A percentile compares a stretch with the other conserved stretches of the same genome.
Evolutionary conservation across 2,329 filamentous ascomycete genomes (phyloP).

Genomic region (Periconia sp.): DNA sequence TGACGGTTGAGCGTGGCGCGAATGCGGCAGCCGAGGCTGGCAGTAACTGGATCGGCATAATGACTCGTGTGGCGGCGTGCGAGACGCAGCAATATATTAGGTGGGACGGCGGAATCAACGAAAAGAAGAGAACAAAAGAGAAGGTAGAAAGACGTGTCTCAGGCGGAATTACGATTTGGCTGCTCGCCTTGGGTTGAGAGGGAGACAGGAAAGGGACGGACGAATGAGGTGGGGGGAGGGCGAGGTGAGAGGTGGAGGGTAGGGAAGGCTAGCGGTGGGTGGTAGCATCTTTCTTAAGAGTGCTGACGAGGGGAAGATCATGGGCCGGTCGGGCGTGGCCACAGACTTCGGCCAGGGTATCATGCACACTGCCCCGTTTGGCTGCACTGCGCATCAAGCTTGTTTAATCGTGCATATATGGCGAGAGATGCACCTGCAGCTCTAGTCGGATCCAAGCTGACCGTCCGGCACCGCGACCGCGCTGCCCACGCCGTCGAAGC

Average conservation of each 20-base stretch:
- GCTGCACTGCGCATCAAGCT: constrained; percentile 45
- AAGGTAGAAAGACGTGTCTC: constrained; percentile 40
- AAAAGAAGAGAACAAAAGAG: constrained; percentile 43
- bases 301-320: constrained; percentile 39
- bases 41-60: constrained; percentile 90
- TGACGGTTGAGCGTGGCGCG: constrained; percentile 90
- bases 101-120: constrained; percentile 44
- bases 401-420: constrained; percentile 44
- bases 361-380: constrained; percentile 48
- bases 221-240: constrained; percentile 50
- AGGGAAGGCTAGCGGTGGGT: constrained; percentile 45
- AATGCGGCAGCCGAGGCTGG: constrained; percentile 96
- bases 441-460: constrained; percentile 47
- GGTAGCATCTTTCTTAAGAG: constrained; percentile 46
- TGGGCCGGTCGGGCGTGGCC: constrained; percentile 41
- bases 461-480: constrained; percentile 37
- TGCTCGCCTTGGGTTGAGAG: constrained; percentile 42
- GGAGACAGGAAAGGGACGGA: constrained; percentile 46
- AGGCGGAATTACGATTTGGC: constrained; percentile 44
- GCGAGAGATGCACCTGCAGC: constrained; percentile 43
- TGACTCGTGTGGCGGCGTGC: constrained; percentile 29
- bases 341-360: constrained; percentile 40
- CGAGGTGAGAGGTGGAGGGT: constrained; percentile 51
- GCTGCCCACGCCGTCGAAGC: constrained; percentile 28
- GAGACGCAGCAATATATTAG: constrained; percentile 42